Evolutionary conservation across 192 early-diverging fungal species (phyloP), one percentile per base, ranked within the genome.

Genomic region (Paraglomus occultum): DNA sequence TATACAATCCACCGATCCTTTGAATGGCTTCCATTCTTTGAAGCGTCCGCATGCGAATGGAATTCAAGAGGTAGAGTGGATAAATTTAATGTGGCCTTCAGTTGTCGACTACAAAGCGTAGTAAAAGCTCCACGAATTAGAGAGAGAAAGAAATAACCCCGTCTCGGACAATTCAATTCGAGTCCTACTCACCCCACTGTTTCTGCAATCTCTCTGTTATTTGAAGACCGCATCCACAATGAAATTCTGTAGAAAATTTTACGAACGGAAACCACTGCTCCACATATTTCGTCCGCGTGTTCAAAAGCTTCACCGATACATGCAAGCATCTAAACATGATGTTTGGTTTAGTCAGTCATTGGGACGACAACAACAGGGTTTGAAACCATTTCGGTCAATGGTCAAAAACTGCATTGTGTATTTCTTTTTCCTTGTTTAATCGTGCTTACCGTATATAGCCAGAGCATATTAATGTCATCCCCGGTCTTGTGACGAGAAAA

Each of bases 231-330:
- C 14, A 90, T 91, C 95, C 95, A 98, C 49, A 98, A 75, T 40
- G 90, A 82, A 73, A 98, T 85, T 73, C 93, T 84, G 79, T 92
- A 94, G 66, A 88, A 86, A 54, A 75, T 83, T 76, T 91, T 92
- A 61, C 95, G 86, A 71, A 92, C 88, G 6, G 91, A 92, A 18
- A 95, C 87, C 42, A 98, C 95, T 6, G 84, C 89, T 31, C 95
- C 95, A 76, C 91, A 94, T 18, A 98, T 84, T 63, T 96, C 92
- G 39, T 90, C 83, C 58, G 85, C 80, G 48, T 83, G 75, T 12
- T 89, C 86, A 67, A 95, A 95, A 39, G 80, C 81, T 81, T 96
- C 95, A 59, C 95, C 95, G 73, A 98, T 89, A 63, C 87, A 89
- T 9, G 91, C 92, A 70, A 96, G 80, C 72, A 95, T 83, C 91